A percentile compares a stretch with the other conserved stretches of the same genome.
Conservation (phyloP, 805 yeast genomes). For the Candida qinlingensis region DNA sequence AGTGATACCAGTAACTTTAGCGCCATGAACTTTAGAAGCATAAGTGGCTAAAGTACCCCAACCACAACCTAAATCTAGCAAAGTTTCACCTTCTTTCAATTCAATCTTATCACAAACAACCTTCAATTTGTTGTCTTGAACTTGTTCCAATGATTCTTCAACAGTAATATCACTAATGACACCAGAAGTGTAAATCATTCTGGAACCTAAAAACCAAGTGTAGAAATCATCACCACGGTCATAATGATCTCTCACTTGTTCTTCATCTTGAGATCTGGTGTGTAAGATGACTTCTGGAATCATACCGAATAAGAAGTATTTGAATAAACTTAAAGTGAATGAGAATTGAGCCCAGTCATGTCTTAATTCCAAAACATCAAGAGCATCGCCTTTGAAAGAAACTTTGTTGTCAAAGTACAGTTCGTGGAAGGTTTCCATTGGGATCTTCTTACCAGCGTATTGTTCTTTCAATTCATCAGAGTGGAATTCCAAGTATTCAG, state of each 20-base stretch:
- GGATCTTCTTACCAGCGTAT: constrained; percentile 76
- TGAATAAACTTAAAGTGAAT: constrained; percentile 73
- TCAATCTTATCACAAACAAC: constrained; percentile 83
- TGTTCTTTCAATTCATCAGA: constrained; percentile 60
- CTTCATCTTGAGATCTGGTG: constrained; percentile 91
- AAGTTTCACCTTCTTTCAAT: constrained; percentile 62
- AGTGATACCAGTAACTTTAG: constrained; percentile 84
- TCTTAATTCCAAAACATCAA: constrained; percentile 79
- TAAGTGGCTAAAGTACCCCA: constrained; percentile 92
- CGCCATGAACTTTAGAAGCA: constrained; percentile 79
- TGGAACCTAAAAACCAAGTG: constrained; percentile 89
- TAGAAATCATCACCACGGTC: constrained; percentile 96
- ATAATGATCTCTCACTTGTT: constrained; percentile 91
- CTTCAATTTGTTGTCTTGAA: constrained; percentile 88
- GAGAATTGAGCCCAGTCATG: constrained; percentile 88
- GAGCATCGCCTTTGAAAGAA: constrained; percentile 79
- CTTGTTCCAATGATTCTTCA: constrained; percentile 69
- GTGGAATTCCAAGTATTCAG: constrained; percentile 77
- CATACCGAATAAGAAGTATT: constrained; percentile 78
- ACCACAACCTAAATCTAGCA: constrained; percentile 89
- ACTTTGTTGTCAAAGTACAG: constrained; percentile 80
- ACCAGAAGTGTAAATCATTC: constrained; percentile 93
- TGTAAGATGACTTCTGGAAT: constrained; percentile 91
- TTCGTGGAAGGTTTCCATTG: constrained; percentile 90
- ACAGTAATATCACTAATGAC: constrained; percentile 62